These are phyloP conservation scores for Nemania serpens DNA, from an alignment of 2,329 filamentous ascomycete species.

Conservation along the genomic window DNA sequence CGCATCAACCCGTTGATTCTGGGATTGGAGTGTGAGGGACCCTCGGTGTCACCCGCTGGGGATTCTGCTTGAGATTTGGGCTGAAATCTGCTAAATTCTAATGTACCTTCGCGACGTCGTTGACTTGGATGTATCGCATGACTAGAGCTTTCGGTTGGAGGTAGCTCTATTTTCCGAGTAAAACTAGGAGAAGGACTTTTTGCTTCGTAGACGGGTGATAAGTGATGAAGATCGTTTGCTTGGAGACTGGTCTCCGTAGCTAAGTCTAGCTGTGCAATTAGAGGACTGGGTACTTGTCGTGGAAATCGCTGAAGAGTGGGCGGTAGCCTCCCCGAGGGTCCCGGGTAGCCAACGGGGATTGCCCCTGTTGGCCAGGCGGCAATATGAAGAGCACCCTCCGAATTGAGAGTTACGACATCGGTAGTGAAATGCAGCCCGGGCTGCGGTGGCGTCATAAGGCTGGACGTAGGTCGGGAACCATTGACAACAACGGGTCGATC, in stretches of 20 bases:
- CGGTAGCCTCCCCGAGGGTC: conserved; percentile 13
- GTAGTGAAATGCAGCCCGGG: conserved; percentile 33
- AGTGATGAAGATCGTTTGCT: conserved; percentile 53
- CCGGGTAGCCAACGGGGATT: background rate
- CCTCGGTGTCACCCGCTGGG: conserved; percentile 32
- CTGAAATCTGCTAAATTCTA: conserved; percentile 35
- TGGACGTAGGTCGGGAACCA: conserved; percentile 32
- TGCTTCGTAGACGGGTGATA: conserved; percentile 77
- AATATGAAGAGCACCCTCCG: conserved; percentile 27
- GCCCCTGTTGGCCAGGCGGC: conserved; percentile 30
- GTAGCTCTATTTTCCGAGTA: conserved; percentile 57
- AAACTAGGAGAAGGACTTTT: conserved; percentile 72
- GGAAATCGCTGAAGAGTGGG: conserved; percentile 36
- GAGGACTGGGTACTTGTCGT: conserved; percentile 52
- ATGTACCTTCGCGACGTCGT: conserved; percentile 29
- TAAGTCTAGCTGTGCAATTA: conserved; percentile 61
- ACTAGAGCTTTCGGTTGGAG: conserved; percentile 34
- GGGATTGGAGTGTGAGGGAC: conserved; percentile 32
- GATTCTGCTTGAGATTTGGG: conserved; percentile 37
- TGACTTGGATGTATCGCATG: conserved; percentile 19
- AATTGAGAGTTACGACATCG: conserved; percentile 39
- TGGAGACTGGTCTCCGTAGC: conserved; percentile 53
- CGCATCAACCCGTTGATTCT: conserved; percentile 48
- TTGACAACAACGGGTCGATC: conserved; percentile 57
- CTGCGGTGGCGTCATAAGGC: conserved; percentile 19